Base-by-base conservation (phyloP, 495 filamentous ascomycete species). In the Cladorrhinum samala region DNA sequence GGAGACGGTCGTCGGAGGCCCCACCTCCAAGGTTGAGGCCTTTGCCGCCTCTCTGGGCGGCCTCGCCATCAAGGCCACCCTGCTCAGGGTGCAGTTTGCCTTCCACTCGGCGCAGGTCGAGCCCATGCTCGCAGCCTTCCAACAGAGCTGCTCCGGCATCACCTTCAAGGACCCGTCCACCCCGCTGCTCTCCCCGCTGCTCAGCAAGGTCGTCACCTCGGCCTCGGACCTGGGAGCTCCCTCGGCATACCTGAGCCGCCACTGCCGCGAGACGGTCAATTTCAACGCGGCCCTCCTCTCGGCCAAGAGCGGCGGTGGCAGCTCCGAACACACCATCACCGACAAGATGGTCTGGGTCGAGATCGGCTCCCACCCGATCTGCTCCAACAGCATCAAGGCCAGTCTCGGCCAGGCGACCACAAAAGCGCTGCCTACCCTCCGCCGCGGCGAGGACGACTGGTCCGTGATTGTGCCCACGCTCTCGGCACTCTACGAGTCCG, bases 41-140 rank as follows among this genome's bases (percentile, higher is more conserved):
- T 66, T 88, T 54, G 72, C 79, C 27, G 74, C 82, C 42, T 67
- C 72, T 18, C 75, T 88, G 19, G 70, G 61, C 21, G 65, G 74
- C 41, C 73, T 75, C 2, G 73, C 83, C n/a, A 65, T 74, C 58
- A 89, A 87, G 63, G 79, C 75, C 49, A 86, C 77, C 3, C 80
- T 78, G 54, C 73, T 91, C 7, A 78, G 83, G 47, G 78, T 89
- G 2, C 84, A 83, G 36, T 91, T 82, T 53, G 88, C 87, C 8
- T 91, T 90, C 73, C 88, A 92, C 63, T 86, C 87, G 3, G 72
- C 78, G 0, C 88, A 91, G 55, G 78, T 90, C 13, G 82, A 91
- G 16, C 77, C 85, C n/a, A 84, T 91, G 9, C 69, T 90, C 2
- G 75, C 80, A 2, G 71, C 74, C 0, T 85, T 89, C 44, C 81